These are phyloP conservation scores for Fallopia convolvulus DNA, from an alignment of 148 eudicot species.

Conservation along the genomic window DNA sequence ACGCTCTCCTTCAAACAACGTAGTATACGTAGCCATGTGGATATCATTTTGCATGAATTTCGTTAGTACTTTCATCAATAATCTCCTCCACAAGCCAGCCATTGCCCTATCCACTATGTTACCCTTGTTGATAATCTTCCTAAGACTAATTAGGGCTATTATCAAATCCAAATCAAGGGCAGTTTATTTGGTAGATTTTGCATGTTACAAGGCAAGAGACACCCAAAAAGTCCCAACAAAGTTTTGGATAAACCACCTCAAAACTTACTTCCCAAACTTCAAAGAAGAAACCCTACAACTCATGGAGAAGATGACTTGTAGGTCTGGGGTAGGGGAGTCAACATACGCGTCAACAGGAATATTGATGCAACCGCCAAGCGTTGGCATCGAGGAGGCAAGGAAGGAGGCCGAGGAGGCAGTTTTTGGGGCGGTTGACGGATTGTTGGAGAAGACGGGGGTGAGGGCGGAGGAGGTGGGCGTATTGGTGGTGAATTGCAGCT, in stretches of 20 bases:
- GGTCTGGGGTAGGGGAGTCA: neutral
- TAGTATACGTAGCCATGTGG: too few relatives aligned
- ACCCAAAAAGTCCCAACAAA: neutral
- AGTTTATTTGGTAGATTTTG: neutral
- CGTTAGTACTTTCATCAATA: too few relatives aligned
- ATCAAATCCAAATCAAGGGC: neutral
- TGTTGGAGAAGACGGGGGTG: constrained; percentile 14
- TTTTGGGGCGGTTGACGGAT: constrained; percentile 3
- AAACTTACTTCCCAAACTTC: neutral
- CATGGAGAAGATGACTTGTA: neutral
- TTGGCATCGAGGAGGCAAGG: constrained; percentile 2
- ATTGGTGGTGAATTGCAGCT: constrained; percentile 11
- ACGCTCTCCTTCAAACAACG: too few relatives aligned
- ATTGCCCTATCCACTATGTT: neutral
- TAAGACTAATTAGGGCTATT: neutral
- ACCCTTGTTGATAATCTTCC: neutral
- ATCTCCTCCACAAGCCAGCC: too few relatives aligned
- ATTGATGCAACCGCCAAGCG: neutral
- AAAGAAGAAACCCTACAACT: constrained; percentile 8
- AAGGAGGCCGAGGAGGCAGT: constrained; percentile 10
- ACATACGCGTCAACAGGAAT: neutral
- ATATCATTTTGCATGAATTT: too few relatives aligned
- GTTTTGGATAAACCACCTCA: neutral
- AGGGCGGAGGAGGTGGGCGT: neutral
- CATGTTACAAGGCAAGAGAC: constrained; percentile 1